Evolutionary conservation across 768 basidiomycete species (phyloP).

Genomic region (Xanthoconium stramineum): DNA sequence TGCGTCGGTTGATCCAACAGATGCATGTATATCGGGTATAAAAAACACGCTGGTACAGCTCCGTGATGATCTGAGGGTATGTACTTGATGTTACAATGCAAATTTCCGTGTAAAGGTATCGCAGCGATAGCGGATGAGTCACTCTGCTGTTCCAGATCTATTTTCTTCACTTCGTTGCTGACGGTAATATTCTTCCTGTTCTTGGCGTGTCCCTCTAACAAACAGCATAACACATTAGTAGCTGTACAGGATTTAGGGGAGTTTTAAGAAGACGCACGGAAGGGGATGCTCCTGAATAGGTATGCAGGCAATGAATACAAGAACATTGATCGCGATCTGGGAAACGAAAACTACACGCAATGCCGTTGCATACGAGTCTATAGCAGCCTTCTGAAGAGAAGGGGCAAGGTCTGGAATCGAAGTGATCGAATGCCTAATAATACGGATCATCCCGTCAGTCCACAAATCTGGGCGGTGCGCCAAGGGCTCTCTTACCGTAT

Average conservation of each 20-base stretch:
- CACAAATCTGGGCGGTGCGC: constrained; percentile 13
- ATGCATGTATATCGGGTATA: constrained; percentile 13
- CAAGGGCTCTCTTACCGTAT: constrained; percentile 48
- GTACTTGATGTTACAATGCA: constrained; percentile 28
- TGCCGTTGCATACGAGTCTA: constrained; percentile 76
- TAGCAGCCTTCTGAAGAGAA: constrained; percentile 53
- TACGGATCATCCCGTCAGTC: constrained; percentile 11
- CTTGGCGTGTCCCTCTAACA: constrained; percentile 56
- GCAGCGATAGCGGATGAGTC: constrained; percentile 12
- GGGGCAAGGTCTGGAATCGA: constrained; percentile 67
- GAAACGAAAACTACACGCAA: constrained; percentile 81
- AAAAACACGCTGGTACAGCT: constrained; percentile 22
- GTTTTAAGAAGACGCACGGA: constrained; percentile 34
- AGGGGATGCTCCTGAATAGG: constrained; percentile 74
- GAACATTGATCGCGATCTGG: constrained; percentile 63
- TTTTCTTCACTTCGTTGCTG: constrained; percentile 32
- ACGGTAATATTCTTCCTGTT: constrained; percentile 56
- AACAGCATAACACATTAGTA: constrained; percentile 11
- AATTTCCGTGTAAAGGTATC: constrained; percentile 26
- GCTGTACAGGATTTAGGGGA: constrained; percentile 13
- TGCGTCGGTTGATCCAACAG: background rate
- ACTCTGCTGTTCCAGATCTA: constrained; percentile 15
- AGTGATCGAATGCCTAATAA: constrained; percentile 61
- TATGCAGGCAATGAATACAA: constrained; percentile 65
- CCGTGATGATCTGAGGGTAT: constrained; percentile 20